Evolutionary conservation across 345 rosid species (phyloP), one percentile per base, ranked within the genome.

Genomic region (Erysimum cheiranthoides): DNA sequence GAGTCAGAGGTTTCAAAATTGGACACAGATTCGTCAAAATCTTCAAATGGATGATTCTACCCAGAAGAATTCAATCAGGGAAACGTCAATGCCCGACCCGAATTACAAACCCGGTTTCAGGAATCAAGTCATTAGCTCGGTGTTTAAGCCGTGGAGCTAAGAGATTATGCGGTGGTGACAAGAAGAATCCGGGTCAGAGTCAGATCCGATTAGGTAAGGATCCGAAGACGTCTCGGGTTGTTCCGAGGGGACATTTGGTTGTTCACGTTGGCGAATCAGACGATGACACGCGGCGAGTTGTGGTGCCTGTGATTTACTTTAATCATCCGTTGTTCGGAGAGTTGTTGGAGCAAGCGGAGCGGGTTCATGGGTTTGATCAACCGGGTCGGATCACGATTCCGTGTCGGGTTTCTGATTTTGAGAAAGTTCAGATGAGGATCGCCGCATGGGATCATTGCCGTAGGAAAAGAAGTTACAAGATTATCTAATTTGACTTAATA

Each of bases 291-390:
- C 64, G 80, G 71, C 84, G 92, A 5, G 86, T 84, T 8, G 62
- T 84, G 58, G 89, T 94, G 74, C 97, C 98, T 12, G 90, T 90
- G 49, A 82, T 92, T 3, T 90, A 89, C 71, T 85, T 94, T 72
- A 92, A 92, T 66, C 96, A 94, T 65, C 98, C 97, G 8, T 73
- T 90, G 73, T 92, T 94, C 52, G 89, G 87, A 46, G 92, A 89
- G 49, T 81, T 90, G 74, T 70, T 94, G 82, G 84, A 81, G 78
- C 87, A 89, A 78, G 71, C 93, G 58, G 96, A 92, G 86, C 84
- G 79, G 79, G 89, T 83, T 30, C 83, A 89, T 79, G 97, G 97
- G 80, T 89, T 81, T 59, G 62, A 90, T 62, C 90, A 89, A 60
- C 82, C 90, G 62, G 91, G 95, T 39, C 92, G 92, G 81, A 89